Conservation (phyloP, 768 basidiomycete species). For the Pisolithus microcarpus region DNA sequence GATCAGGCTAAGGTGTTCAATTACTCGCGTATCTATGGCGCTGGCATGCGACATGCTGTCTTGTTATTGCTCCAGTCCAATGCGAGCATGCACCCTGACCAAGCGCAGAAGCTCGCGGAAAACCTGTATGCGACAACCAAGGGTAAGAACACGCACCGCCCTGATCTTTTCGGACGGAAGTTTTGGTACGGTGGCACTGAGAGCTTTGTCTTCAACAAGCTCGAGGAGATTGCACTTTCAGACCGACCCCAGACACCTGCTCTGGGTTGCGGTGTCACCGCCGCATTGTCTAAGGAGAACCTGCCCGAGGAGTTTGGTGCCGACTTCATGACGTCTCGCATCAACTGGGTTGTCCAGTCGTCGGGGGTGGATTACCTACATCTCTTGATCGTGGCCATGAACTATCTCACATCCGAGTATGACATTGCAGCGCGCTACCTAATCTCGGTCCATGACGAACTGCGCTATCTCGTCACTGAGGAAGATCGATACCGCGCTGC, state of each 20-base stretch:
- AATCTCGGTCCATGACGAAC: conserved; percentile 94
- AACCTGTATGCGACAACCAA: conserved; percentile 90
- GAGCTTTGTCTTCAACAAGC: conserved; percentile 94
- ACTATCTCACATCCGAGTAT: conserved; percentile 75
- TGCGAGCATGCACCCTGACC: conserved; percentile 65
- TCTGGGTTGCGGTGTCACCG: conserved; percentile 88
- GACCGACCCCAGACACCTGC: conserved; percentile 87
- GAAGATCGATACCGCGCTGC: conserved; percentile 87
- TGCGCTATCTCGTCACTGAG: conserved; percentile 87
- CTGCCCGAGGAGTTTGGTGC: conserved; percentile 74
- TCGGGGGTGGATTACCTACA: conserved; percentile 98
- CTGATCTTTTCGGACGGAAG: conserved; percentile 67
- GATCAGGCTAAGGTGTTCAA: conserved; percentile 99
- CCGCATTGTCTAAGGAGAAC: conserved; percentile 86
- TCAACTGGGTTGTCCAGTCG: conserved; percentile 99
- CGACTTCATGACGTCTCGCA: conserved; percentile 91
- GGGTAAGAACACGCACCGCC: conserved; percentile 76
- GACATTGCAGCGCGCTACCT: conserved; percentile 87
- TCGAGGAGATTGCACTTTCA: conserved; percentile 89
- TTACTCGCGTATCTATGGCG: conserved; percentile 98
- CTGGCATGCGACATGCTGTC: conserved; percentile 90
- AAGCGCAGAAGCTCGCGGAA: conserved; percentile 75
- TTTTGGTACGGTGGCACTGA: conserved; percentile 98
- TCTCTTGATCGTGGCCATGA: conserved; percentile 92
- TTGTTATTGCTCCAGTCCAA: conserved; percentile 83